phyloP scores from a whole-genome alignment of 352 stramenopile species.

The Pythium pyrilobum region DNA sequence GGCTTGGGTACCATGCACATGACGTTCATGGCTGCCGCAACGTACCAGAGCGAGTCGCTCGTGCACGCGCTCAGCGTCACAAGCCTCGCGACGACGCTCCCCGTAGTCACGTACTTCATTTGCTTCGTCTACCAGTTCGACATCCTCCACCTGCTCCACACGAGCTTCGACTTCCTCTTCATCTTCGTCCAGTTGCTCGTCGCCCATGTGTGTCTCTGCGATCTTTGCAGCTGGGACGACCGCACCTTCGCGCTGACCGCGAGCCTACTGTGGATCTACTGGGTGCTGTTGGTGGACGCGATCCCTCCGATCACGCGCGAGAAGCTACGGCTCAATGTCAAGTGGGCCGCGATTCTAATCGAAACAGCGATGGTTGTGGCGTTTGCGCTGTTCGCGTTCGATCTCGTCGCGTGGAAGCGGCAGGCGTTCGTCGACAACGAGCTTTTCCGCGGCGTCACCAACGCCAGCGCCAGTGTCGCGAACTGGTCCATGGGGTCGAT shows the following conservation, averaged over 20 bases:
- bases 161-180: constrained; percentile 7
- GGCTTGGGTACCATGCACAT: not conserved
- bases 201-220: not conserved
- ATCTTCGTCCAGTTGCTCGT: constrained; percentile 4
- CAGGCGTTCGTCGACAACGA: not conserved
- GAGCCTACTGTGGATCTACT: constrained; percentile 24
- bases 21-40: not conserved
- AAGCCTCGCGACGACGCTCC: not conserved
- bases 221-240: constrained; percentile 2
- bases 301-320: not conserved
- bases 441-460: not conserved
- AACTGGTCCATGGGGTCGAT: constrained; percentile 12
- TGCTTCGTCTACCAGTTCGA: constrained; percentile 4
- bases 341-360: not conserved
- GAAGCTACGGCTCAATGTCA: not conserved
- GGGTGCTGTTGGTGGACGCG: constrained; percentile 1
- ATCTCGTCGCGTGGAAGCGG: not conserved
- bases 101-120: not conserved
- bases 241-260: not conserved
- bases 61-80: not conserved
- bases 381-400: not conserved
- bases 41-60: not conserved
- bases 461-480: not conserved
- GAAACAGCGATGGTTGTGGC: not conserved
- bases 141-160: not conserved